Conservation (phyloP, 306 rosid genomes). For the Dryas octopetala region DNA sequence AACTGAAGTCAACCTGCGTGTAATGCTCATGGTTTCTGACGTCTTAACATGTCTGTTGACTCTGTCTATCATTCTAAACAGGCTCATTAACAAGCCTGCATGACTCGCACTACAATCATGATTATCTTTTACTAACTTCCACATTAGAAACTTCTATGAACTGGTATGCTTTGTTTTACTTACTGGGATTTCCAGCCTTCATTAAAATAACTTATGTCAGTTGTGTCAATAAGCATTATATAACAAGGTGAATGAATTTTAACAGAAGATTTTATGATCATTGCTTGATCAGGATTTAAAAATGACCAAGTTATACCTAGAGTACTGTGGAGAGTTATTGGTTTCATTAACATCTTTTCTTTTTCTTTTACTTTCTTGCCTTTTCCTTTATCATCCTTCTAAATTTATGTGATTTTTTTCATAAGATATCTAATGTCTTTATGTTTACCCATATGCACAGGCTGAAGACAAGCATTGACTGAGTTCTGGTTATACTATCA, state of each 20-base stretch:
- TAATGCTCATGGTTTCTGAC: conserved; percentile 8
- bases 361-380: too few relatives aligned
- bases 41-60: too few relatives aligned
- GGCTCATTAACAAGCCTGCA: neutral
- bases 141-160: neutral
- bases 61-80: too few relatives aligned
- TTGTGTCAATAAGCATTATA: neutral
- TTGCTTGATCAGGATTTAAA: neutral
- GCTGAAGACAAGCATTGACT: conserved; percentile 35
- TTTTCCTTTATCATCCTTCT: too few relatives aligned
- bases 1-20: neutral
- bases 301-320: neutral
- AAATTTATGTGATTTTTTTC: neutral
- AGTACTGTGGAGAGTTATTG: too few relatives aligned
- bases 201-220: neutral
- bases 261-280: neutral
- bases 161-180: neutral
- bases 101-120: conserved; percentile 3
- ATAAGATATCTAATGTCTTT: conserved; percentile 1
- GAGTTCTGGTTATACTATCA: conserved; percentile 25
- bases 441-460: conserved; percentile 23
- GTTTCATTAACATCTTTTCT: too few relatives aligned
- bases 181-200: too few relatives aligned
- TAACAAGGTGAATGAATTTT: neutral
- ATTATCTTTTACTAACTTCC: neutral